Evolutionary conservation across 345 rosid species (phyloP), one percentile per base, ranked within the genome.

Genomic region (Boechera stricta): DNA sequence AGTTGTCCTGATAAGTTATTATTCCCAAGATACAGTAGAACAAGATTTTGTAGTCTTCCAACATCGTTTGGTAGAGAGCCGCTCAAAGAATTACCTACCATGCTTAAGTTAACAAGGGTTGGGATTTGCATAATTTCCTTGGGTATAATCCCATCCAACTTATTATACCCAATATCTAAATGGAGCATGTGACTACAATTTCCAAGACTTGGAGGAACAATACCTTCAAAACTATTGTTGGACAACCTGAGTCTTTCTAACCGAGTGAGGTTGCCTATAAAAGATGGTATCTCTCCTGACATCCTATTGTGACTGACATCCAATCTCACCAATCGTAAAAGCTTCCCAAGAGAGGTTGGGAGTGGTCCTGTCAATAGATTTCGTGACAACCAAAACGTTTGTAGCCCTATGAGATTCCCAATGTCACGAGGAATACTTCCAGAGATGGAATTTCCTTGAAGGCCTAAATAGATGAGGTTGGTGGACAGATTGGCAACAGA

Each of bases 321-420:
- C 6, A 35, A 35, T 0, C 0, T 0, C 10, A 2, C 10, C 47
- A 67, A 51, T 0, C 7, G 0, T 2, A 2, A 35, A 67, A 35
- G 48, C 47, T 67, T 67, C 0, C 47, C 59, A 49, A 67, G 16
- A 32, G 71, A 67, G 16, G 11, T 18, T 67, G 60, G 72, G 32
- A 67, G 33, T 18, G 45, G 16, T 16, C 72, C 72, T 1, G 4
- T 18, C 60, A 67, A 52, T 21, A 5, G 0, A 35, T 49, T 67
- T 1, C 0, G 0, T 2, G 28, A 26, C 28, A 26, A 26, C 0
- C 0, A 0, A 16, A 67, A 4, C 0, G 0, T 21, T 29, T 13
- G 36, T 6, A 55, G 4, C 10, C 0, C 45, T 7, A 28, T 2
- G 9, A 33, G 47, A 35, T 51, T 67, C 0, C 72, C 72, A 18